Conservation (phyloP, 352 stramenopile genomes). For the Phytophthora pinifolia region DNA sequence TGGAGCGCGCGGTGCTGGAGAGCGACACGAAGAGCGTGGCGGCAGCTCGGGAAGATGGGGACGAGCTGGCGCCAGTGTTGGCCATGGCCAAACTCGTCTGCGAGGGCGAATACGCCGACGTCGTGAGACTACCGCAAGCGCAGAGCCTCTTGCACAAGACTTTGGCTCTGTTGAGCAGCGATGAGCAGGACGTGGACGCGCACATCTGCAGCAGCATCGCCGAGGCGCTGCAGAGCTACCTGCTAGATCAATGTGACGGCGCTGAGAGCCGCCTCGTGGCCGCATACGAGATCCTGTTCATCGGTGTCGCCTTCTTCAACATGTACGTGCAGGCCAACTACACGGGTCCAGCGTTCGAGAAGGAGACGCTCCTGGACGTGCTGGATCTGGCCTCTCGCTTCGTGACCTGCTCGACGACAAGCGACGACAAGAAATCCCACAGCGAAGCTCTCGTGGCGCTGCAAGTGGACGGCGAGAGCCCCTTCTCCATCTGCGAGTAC, state of each 20-base stretch:
- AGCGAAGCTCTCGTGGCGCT: slow-evolving; percentile 60
- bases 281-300: slow-evolving; percentile 61
- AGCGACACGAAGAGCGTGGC: slow-evolving; percentile 37
- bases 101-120: slow-evolving; percentile 59
- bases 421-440: slow-evolving; percentile 47
- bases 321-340: slow-evolving; percentile 86
- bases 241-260: slow-evolving; percentile 35
- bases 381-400: slow-evolving; percentile 36
- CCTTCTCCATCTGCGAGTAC: slow-evolving; percentile 80
- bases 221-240: slow-evolving; percentile 39
- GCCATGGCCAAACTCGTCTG: slow-evolving; percentile 57
- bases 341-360: slow-evolving; percentile 73
- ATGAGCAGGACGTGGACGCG: slow-evolving; percentile 27
- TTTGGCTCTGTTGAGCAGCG: slow-evolving; percentile 9
- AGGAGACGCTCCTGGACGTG: slow-evolving; percentile 47
- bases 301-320: slow-evolving; percentile 64
- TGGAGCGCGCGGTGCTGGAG: slow-evolving; percentile 65
- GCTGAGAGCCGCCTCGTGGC: slow-evolving; percentile 36
- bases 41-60: slow-evolving; percentile 3
- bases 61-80: slow-evolving; percentile 30
- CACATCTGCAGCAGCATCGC: slow-evolving; percentile 56
- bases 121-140: slow-evolving; percentile 44
- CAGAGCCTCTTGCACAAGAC: slow-evolving; percentile 32
- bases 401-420: slow-evolving; percentile 30
- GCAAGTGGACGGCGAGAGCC: slow-evolving; percentile 77